Conservation (phyloP, 306 rosid species). For the Quercus bicolor region DNA sequence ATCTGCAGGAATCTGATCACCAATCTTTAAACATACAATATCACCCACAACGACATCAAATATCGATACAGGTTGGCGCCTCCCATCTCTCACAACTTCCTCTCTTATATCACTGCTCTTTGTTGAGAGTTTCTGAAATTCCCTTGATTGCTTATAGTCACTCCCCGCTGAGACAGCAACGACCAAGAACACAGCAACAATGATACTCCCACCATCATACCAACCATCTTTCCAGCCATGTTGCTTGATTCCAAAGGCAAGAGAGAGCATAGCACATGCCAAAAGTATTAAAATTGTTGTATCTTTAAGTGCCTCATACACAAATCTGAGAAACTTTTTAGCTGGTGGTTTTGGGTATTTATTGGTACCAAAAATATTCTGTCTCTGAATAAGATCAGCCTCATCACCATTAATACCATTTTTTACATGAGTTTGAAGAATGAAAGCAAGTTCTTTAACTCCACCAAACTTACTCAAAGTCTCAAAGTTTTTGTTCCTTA, state of each 20-base stretch:
- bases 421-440: not conserved
- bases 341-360: not conserved
- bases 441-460: not conserved
- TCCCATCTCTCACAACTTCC: slow-evolving; percentile 20
- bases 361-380: not conserved
- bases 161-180: slow-evolving; percentile 10
- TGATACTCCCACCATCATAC: slow-evolving; percentile 31
- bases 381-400: not conserved
- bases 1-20: slow-evolving; percentile 24
- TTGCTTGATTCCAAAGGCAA: slow-evolving; percentile 23
- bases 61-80: slow-evolving; percentile 8
- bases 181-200: slow-evolving; percentile 13
- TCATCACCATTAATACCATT: not conserved
- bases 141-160: slow-evolving; percentile 23
- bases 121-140: slow-evolving; percentile 22
- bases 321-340: slow-evolving; percentile 8
- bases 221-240: slow-evolving; percentile 25
- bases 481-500: slow-evolving; percentile 14
- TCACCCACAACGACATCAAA: slow-evolving; percentile 21
- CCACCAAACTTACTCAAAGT: slow-evolving; percentile 11
- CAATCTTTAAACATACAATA: slow-evolving; percentile 20
- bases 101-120: slow-evolving; percentile 4
- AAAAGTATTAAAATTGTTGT: slow-evolving; percentile 13
- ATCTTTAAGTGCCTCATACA: slow-evolving; percentile 17
- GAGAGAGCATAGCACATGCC: slow-evolving; percentile 14